Evolutionary conservation across 2,329 filamentous ascomycete species (phyloP).

Genomic region (Fusarium lyarnte): DNA sequence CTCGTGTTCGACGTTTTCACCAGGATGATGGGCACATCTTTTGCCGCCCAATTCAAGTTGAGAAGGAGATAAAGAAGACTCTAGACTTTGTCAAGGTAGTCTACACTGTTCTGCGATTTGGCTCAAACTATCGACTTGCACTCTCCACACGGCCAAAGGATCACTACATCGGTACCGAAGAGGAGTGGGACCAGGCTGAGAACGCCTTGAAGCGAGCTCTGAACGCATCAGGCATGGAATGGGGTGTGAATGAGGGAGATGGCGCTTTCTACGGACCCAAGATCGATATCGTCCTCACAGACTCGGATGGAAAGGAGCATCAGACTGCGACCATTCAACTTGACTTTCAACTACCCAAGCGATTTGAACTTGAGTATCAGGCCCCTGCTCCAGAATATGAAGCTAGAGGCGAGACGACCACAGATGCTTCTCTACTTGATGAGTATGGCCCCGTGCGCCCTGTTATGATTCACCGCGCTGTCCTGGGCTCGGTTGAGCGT

Average conservation of each 20-base stretch:
- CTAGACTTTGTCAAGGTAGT: constrained; percentile 78
- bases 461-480: constrained; percentile 85
- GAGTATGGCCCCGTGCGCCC: constrained; percentile 70
- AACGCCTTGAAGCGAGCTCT: constrained; percentile 52
- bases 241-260: constrained; percentile 81
- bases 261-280: constrained; percentile 93
- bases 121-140: constrained; percentile 74
- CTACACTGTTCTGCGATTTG: constrained; percentile 75
- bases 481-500: constrained; percentile 84
- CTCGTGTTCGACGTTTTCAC: constrained; percentile 85
- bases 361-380: constrained; percentile 80
- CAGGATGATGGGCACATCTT: constrained; percentile 95
- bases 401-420: constrained; percentile 60
- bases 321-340: constrained; percentile 91
- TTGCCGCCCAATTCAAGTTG: constrained; percentile 80
- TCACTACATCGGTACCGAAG: constrained; percentile 78
- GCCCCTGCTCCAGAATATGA: constrained; percentile 73
- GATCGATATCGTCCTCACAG: constrained; percentile 85
- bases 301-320: constrained; percentile 85
- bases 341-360: constrained; percentile 87
- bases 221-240: constrained; percentile 75
- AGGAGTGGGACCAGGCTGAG: constrained; percentile 67
- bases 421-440: constrained; percentile 57
- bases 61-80: constrained; percentile 76
- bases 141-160: constrained; percentile 81